Evolutionary conservation across 1,284 basidiomycete genomes (phyloP).

Genomic region (Mycosarcoma maydis): DNA sequence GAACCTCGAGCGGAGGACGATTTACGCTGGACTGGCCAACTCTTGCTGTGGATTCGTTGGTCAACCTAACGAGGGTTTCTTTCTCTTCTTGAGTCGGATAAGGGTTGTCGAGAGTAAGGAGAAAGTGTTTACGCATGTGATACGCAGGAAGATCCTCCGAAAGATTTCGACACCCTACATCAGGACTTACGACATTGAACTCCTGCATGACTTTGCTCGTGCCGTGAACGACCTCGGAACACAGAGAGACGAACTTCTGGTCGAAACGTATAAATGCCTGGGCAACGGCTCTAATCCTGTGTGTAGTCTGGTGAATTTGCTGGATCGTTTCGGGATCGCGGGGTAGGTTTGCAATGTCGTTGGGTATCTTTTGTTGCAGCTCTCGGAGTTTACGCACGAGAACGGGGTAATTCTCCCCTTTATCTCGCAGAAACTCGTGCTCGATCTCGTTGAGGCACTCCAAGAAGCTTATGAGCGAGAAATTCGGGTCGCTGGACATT

Average conservation of each 20-base stretch:
- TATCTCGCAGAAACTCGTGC: neutral
- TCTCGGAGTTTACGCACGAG: neutral
- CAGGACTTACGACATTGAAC: neutral
- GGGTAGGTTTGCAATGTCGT: neutral
- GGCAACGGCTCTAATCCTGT: neutral
- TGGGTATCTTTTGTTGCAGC: neutral
- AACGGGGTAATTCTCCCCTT: neutral
- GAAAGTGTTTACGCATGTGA: conserved; percentile 58
- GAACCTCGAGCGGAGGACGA: conserved; percentile 5
- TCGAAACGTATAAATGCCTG: neutral
- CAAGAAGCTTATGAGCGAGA: neutral
- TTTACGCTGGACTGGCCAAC: neutral
- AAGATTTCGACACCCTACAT: neutral
- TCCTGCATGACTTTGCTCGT: neutral
- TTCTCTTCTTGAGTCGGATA: conserved; percentile 53
- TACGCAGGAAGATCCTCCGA: conserved; percentile 22
- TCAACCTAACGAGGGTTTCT: conserved; percentile 36
- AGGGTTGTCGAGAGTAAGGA: conserved; percentile 50
- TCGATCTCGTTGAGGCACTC: neutral
- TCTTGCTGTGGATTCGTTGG: conserved; percentile 25
- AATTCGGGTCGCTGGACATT: neutral
- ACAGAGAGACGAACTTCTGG: neutral
- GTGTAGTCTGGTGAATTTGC: neutral
- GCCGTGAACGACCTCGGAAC: neutral
- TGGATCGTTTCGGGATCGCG: neutral